Conservation (phyloP, 1,139 yeast species). For the Blastobotrys arbuscula region DNA sequence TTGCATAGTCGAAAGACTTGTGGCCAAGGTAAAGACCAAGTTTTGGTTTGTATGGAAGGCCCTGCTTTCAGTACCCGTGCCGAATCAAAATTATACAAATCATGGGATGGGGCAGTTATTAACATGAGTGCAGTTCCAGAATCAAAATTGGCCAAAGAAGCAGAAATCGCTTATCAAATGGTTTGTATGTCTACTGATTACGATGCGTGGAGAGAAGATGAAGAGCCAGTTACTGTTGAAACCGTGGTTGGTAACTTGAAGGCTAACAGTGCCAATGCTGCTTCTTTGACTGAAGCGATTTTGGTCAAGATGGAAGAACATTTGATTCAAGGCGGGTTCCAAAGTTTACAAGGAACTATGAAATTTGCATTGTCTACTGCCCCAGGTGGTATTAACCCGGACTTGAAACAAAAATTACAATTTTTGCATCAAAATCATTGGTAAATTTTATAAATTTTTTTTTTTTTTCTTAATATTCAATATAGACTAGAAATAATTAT, state of each 20-base stretch:
- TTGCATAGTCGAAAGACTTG: constrained; percentile 55
- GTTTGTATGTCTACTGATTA: constrained; percentile 98
- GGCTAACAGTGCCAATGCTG: constrained; percentile 86
- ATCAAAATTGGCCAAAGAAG: constrained; percentile 93
- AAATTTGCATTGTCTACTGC: constrained; percentile 76
- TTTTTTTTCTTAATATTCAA: neutral
- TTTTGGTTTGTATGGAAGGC: constrained; percentile 97
- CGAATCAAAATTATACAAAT: constrained; percentile 82
- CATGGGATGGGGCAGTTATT: constrained; percentile 92
- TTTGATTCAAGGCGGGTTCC: constrained; percentile 55
- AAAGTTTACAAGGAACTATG: constrained; percentile 71
- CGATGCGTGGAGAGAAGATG: constrained; percentile 95
- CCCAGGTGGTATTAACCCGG: constrained; percentile 68
- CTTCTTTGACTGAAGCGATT: constrained; percentile 62
- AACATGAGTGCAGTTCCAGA: constrained; percentile 97
- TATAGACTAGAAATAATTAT: neutral
- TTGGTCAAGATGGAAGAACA: constrained; percentile 62
- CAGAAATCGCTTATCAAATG: constrained; percentile 96
- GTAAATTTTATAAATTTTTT: constrained; percentile 28
- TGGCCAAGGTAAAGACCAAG: constrained; percentile 60
- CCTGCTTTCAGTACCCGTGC: constrained; percentile 98
- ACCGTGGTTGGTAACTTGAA: constrained; percentile 86
- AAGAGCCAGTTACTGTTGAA: constrained; percentile 95
- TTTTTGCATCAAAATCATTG: constrained; percentile 92
- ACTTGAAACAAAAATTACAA: constrained; percentile 72